Evolutionary conservation across 2,329 filamentous ascomycete genomes (phyloP), one percentile per base, ranked within the genome.

Genomic region (Tricladium varicosporioides): DNA sequence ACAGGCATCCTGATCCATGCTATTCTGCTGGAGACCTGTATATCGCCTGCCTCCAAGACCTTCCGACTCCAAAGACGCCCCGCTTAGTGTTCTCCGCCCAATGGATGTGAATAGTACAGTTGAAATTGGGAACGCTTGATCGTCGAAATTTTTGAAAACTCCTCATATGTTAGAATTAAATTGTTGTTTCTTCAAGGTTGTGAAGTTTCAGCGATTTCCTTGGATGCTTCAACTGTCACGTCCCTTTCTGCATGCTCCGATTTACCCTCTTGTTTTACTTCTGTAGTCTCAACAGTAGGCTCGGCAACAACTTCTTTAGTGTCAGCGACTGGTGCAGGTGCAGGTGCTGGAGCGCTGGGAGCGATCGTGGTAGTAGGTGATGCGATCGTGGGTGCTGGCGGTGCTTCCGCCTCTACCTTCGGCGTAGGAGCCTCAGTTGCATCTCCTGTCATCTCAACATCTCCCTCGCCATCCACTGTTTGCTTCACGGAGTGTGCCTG

Each of bases 251-350:
- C 57, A 44, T 56, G 58, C 56, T 71, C 67, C 33, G 62, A 54
- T 2, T 61, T 58, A 7, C 63, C 68, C 63, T 72, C 70, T 60
- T 72, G 66, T 50, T 72, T 70, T 13, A 68, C 65, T 33, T 53
- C 50, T 16, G 60, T 55, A 46, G 72, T 69, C 13, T 67, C 66
- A 18, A 62, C 22, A 3, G 22, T 22, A 22, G 48, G 15, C 36
- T 55, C 48, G n/a, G 44, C 13, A 14, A 40, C 14, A 5, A 27
- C 64, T 51, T 71, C 72, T 4, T 67, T 27, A 27, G 22, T 27
- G 22, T 27, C 51, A 10, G 57, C 61, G 60, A 70, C 65, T 36
- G 72, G 70, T 27, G 69, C 69, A 3, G 66, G 60, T 54, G 60
- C 51, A 44, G 53, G 51, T 47, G 50, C 51, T n/a, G 53, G 22